Evolutionary conservation across 192 early-diverging fungal genomes (phyloP), one percentile per base, ranked within the genome.

Genomic region (Coemansia interrupta): DNA sequence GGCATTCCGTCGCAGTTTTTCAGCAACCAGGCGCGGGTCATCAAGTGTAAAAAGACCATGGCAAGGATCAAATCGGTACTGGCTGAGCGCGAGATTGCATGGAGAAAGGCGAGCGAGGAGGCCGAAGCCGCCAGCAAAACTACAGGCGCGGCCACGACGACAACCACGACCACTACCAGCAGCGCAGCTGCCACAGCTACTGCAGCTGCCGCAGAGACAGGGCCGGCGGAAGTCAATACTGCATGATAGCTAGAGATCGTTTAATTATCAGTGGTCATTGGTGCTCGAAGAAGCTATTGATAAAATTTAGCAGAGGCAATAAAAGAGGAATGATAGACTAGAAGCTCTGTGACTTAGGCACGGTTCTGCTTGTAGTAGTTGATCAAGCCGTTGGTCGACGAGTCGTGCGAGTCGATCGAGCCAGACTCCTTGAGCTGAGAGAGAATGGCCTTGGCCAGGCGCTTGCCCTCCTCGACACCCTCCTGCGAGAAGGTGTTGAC

Each of bases 401-500:
- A 81, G 72, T 99, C 96, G 69, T 99, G 96, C 15, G 81, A 77
- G 15, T 55, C 59, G 38, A 97, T 89, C 2, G 44, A 49, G 56
- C 63, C 68, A 15, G 26, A n/a, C 45, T 60, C 51, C 72, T 82
- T 74, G 56, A 99, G 82, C 74, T 99, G 95, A 5, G 94, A 89
- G 23, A 97, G 75, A 70, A 99, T 99, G 49, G 86, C 90, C 81
- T 95, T 96, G 58, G 96, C 96, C 50, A 99, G 82, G 74, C 96
- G 94, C 85, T 99, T 99, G 67, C 96, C 96, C 39, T 97, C 87
- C 80, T 99, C 96, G 49, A 99, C 96, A 57, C 89, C 88, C 82
- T 89, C 89, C 83, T 97, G 95, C 65, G 96, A 94, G 68, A 91
- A 97, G 36, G 90, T 92, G 84, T 99, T 99, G 76, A 99, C 90